These are phyloP conservation scores for Cordyceps farinosa DNA, from an alignment of 2,329 filamentous ascomycete species.

Conservation along the genomic window DNA sequence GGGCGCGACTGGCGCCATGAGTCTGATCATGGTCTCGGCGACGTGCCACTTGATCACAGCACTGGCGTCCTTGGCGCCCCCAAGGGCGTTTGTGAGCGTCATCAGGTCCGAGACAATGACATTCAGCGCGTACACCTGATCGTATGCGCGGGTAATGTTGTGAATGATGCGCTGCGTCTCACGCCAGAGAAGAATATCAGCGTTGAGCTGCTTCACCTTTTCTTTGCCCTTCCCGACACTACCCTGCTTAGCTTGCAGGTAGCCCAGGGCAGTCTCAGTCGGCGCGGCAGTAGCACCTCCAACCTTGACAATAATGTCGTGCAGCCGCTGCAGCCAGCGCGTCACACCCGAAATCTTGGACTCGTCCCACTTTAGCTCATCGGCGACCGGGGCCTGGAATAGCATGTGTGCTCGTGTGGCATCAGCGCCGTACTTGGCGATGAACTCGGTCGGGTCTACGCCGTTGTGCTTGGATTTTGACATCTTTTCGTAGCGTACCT, in stretches of 20 bases:
- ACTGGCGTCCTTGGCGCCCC: constrained; percentile 41
- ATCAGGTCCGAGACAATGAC: constrained; percentile 81
- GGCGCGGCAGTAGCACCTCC: constrained; percentile 19
- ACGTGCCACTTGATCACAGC: constrained; percentile 46
- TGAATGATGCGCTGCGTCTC: constrained; percentile 64
- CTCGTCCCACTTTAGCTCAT: constrained; percentile 86
- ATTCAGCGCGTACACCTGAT: constrained; percentile 73
- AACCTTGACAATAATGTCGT: constrained; percentile 49
- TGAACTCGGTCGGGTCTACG: constrained; percentile 72
- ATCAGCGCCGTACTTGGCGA: constrained; percentile 74
- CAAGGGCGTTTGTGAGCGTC: constrained; percentile 68
- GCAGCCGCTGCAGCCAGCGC: constrained; percentile 70
- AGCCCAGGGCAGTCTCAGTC: constrained; percentile 27
- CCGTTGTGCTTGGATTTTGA: constrained; percentile 93
- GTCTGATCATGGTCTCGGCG: constrained; percentile 56
- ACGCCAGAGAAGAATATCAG: constrained; percentile 56
- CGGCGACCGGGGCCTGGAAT: constrained; percentile 80
- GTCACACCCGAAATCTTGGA: constrained; percentile 76
- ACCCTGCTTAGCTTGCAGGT: constrained; percentile 36
- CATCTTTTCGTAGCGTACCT: constrained; percentile 82
- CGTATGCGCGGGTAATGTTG: constrained; percentile 65
- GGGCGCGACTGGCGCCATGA: constrained; percentile 77
- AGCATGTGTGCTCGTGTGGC: constrained; percentile 82
- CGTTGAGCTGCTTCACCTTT: constrained; percentile 41
- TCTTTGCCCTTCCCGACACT: constrained; percentile 28